Conservation (phyloP, 768 basidiomycete genomes). For the Pisolithus tinctorius region DNA sequence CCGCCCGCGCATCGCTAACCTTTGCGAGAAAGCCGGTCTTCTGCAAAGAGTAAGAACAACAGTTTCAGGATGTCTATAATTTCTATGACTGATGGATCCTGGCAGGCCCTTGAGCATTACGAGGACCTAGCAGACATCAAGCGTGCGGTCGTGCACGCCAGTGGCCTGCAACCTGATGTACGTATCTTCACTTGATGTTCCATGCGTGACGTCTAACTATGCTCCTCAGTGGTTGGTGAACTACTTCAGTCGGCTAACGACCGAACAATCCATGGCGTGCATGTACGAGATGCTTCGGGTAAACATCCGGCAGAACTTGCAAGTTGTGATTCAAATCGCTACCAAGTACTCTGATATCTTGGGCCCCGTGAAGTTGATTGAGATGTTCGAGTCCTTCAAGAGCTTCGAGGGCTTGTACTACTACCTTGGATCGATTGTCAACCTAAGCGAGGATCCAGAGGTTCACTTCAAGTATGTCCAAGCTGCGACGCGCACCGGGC, state of each 20-base stretch:
- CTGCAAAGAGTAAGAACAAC: conserved; percentile 69
- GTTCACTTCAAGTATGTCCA: conserved; percentile 99
- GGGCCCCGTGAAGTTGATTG: conserved; percentile 94
- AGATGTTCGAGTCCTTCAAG: conserved; percentile 98
- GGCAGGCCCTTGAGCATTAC: conserved; percentile 95
- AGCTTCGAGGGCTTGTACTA: conserved; percentile 98
- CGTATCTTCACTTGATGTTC: conserved; percentile 18
- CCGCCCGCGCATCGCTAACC: conserved; percentile 91
- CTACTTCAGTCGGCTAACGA: conserved; percentile 95
- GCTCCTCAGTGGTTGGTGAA: conserved; percentile 82
- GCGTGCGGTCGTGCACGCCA: conserved; percentile 91
- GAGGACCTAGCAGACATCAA: conserved; percentile 99
- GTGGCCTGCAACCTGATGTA: conserved; percentile 77
- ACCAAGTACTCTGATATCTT: conserved; percentile 99
- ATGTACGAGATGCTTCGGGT: conserved; percentile 95
- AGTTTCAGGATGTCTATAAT: neutral
- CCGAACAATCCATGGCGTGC: conserved; percentile 94
- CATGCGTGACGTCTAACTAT: neutral
- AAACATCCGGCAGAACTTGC: conserved; percentile 96
- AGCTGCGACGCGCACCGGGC: conserved; percentile 95
- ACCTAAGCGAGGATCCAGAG: conserved; percentile 91
- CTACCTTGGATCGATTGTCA: conserved; percentile 96
- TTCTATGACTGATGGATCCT: conserved; percentile 8
- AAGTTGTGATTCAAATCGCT: conserved; percentile 93
- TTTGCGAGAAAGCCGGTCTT: conserved; percentile 97